phyloP scores from a whole-genome alignment of 1,284 basidiomycete species.

The Leccinum solheimii region DNA sequence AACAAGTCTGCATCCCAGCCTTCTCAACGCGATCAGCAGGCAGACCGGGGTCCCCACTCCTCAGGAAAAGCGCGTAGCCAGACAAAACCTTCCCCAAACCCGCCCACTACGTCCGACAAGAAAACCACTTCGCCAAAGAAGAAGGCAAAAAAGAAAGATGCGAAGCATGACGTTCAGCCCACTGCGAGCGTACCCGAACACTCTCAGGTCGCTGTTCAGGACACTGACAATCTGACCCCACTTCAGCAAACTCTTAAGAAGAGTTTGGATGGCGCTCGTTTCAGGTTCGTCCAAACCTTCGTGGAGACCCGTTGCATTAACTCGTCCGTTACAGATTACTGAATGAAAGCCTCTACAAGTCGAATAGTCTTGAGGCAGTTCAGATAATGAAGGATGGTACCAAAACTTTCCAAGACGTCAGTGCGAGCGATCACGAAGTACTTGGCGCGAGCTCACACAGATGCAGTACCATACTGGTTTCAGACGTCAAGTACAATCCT shows the following conservation, averaged over 20 bases:
- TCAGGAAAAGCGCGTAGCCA: slow-evolving; percentile 4
- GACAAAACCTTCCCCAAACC: slow-evolving; percentile 2
- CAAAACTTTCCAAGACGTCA: slow-evolving; percentile 73
- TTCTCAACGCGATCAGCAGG: slow-evolving; percentile 15
- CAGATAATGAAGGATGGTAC: slow-evolving; percentile 83
- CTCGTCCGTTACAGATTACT: slow-evolving; percentile 59
- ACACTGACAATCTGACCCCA: slow-evolving; percentile 52
- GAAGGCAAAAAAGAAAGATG: slow-evolving; percentile 20
- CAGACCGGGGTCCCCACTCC: background rate
- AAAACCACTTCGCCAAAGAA: slow-evolving; percentile 7
- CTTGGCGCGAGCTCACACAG: slow-evolving; percentile 10
- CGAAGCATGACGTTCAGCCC: slow-evolving; percentile 10
- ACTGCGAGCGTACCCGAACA: slow-evolving; percentile 4
- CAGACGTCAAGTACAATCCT: slow-evolving; percentile 83
- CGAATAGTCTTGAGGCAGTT: slow-evolving; percentile 70
- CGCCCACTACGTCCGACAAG: background rate
- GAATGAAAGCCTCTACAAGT: slow-evolving; percentile 88
- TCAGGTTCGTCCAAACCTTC: slow-evolving; percentile 54
- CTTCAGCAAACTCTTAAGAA: slow-evolving; percentile 77
- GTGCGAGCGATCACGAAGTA: slow-evolving; percentile 12
- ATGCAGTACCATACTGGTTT: slow-evolving; percentile 88
- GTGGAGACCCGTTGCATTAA: slow-evolving; percentile 7
- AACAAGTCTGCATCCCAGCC: slow-evolving; percentile 17
- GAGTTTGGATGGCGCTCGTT: slow-evolving; percentile 80
- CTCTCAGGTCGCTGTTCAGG: slow-evolving; percentile 6